Evolutionary conservation across 371 early-diverging fungal species (phyloP).

Genomic region (Zychaea mexicana): DNA sequence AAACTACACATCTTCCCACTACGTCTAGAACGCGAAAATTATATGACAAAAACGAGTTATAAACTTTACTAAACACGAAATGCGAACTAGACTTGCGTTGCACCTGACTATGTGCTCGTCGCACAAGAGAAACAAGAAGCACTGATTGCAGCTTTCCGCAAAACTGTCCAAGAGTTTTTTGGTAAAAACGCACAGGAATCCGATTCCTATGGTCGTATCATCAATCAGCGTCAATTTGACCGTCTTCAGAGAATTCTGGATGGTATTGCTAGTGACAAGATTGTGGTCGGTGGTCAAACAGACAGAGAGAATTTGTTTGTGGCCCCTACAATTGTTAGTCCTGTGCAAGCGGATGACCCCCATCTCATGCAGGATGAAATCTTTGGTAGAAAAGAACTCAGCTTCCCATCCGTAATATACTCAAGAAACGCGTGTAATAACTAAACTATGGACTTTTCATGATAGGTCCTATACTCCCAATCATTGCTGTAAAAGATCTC

Average conservation of each 20-base stretch:
- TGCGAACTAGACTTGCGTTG: constrained; percentile 69
- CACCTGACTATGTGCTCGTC: constrained; percentile 84
- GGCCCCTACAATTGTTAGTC: constrained; percentile 67
- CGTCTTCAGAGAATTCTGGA: constrained; percentile 67
- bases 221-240: constrained; percentile 68
- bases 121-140: constrained; percentile 51
- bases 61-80: no score
- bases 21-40: not conserved
- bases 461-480: constrained; percentile 72
- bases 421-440: no score
- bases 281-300: constrained; percentile 59
- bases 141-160: constrained; percentile 52
- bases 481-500: constrained; percentile 71
- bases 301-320: constrained; percentile 63
- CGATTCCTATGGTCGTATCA: constrained; percentile 68
- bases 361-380: constrained; percentile 77
- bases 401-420: no score
- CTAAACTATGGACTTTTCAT: no score
- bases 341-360: constrained; percentile 52
- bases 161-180: constrained; percentile 52
- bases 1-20: not conserved
- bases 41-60: not conserved
- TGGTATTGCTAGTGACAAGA: constrained; percentile 35
- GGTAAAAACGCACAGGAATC: constrained; percentile 52
- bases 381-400: constrained; percentile 63